Conservation (phyloP, 768 basidiomycete species). For the Auriscalpium orientale region DNA sequence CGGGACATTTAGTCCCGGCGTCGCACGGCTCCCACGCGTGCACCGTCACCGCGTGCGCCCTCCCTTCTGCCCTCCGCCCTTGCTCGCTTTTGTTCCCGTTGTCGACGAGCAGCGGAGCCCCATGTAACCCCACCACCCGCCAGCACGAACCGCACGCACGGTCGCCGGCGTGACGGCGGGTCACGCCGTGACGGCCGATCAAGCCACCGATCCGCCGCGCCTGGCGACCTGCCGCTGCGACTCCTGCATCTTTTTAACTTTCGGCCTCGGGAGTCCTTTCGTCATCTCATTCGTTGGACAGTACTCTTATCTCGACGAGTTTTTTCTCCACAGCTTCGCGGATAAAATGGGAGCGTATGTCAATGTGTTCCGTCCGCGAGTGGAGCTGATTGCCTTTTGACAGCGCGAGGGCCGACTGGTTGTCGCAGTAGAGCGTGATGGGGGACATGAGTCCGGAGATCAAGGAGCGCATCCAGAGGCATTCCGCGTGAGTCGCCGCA, state of each 20-base stretch:
- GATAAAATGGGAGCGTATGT: conserved; percentile 29
- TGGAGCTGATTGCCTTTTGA: conserved; percentile 23
- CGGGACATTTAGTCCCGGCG: too few species aligned
- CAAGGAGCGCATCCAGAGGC: background rate
- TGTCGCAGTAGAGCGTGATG: conserved; percentile 27
- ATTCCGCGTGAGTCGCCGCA: background rate
- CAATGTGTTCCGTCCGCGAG: conserved; percentile 30
- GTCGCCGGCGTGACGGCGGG: too few species aligned
- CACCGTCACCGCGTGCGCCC: too few species aligned
- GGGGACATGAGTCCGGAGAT: background rate
- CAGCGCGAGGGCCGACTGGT: conserved; percentile 27
- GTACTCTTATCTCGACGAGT: conserved; percentile 13
- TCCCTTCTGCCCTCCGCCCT: too few species aligned
- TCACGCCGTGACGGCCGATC: too few species aligned
- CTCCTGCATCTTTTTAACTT: background rate
- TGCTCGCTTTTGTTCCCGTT: too few species aligned
- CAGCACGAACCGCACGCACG: too few species aligned
- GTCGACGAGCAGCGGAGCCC: too few species aligned
- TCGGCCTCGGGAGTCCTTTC: conserved; percentile 1
- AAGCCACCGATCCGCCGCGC: too few species aligned
- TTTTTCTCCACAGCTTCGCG: conserved; percentile 19
- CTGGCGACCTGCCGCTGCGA: too few species aligned
- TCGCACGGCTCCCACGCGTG: too few species aligned
- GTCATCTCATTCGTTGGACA: conserved; percentile 16
- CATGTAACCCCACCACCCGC: too few species aligned